Conservation (phyloP, 164 flowering plant species). For the Magnolia sinica region DNA sequence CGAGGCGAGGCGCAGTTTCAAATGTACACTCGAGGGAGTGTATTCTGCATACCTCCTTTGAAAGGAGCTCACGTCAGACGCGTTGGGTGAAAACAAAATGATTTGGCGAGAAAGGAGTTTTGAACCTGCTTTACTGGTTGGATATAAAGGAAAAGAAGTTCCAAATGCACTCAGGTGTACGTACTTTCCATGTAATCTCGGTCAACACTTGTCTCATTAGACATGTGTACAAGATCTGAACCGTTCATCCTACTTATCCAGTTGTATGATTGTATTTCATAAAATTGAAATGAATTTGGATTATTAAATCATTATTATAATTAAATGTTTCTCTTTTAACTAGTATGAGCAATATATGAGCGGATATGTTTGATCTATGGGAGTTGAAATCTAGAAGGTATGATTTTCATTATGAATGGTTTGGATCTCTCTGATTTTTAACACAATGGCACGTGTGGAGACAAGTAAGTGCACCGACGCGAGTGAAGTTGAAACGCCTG, state of each 20-base stretch:
- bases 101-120: conserved; percentile 17
- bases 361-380: too few species aligned
- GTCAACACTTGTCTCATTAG: too few species aligned
- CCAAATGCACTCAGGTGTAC: too few species aligned
- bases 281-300: too few species aligned
- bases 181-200: too few species aligned
- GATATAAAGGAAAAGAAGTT: background rate
- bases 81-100: conserved; percentile 10
- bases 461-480: background rate
- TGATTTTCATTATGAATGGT: background rate
- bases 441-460: background rate
- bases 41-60: background rate
- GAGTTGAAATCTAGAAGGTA: too few species aligned
- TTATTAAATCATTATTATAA: too few species aligned
- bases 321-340: too few species aligned
- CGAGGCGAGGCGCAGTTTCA: background rate
- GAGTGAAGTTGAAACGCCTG: background rate
- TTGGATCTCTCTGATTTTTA: background rate
- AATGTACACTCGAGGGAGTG: background rate
- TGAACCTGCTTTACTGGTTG: conserved; percentile 8
- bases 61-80: conserved; percentile 16
- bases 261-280: too few species aligned
- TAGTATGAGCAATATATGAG: too few species aligned
- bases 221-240: too few species aligned
- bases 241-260: too few species aligned